Evolutionary conservation across 345 rosid species (phyloP).

Genomic region (Anastatica hierochuntica): DNA sequence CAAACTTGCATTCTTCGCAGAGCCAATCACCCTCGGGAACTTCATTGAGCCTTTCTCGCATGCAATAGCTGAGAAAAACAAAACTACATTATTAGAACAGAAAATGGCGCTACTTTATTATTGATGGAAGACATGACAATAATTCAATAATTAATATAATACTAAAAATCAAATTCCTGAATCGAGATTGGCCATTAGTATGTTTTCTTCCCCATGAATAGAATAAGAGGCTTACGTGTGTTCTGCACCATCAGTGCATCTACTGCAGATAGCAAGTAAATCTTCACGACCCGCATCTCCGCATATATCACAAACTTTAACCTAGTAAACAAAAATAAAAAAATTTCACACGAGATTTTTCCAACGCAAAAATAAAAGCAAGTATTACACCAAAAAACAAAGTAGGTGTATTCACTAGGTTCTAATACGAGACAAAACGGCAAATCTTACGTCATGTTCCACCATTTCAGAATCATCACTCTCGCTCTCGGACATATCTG

Average conservation of each 20-base stretch:
- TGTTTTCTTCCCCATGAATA: conserved; percentile 6
- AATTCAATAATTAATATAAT: not conserved
- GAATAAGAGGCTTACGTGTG: conserved; percentile 69
- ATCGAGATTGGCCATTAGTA: conserved; percentile 3
- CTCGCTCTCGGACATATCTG: conserved; percentile 48
- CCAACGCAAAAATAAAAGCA: not conserved
- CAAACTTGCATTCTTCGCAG: conserved; percentile 85
- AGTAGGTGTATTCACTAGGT: not conserved
- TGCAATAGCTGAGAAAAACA: conserved; percentile 70
- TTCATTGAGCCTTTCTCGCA: conserved; percentile 74
- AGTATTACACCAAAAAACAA: not conserved
- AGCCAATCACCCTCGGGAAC: conserved; percentile 94
- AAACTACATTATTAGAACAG: conserved; percentile 13
- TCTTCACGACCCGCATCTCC: conserved; percentile 99
- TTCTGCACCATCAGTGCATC: conserved; percentile 97
- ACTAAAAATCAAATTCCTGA: not conserved
- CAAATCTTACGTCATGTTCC: conserved; percentile 82
- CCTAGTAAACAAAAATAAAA: conserved; percentile 43
- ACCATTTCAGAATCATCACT: conserved; percentile 65
- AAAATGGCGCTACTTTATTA: not conserved
- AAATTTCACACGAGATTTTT: not conserved
- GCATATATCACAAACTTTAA: conserved; percentile 97
- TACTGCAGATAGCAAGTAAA: conserved; percentile 82
- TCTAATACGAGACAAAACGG: conserved; percentile 2
- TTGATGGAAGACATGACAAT: conserved; percentile 2